Base-by-base conservation (phyloP, 805 yeast genomes). In the Ogataea neopini region DNA sequence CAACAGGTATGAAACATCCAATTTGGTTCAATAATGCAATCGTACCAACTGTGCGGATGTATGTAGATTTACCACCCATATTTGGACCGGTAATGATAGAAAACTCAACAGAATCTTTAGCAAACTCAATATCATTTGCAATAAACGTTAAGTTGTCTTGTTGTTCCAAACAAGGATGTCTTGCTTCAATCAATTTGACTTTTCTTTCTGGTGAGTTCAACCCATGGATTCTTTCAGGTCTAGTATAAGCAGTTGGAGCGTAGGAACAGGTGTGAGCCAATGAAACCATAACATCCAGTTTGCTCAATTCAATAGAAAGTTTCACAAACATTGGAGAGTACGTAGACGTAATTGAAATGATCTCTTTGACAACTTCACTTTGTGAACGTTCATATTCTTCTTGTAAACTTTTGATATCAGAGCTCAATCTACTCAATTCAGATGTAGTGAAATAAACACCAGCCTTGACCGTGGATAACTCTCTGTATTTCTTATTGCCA, bases 11-110 rank as follows among this genome's bases (percentile, higher is more conserved):
- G 61, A 85, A 91, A 49, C 94, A 85, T 1, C 97, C 97, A 17
- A 89, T 79, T 64, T 91, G 97, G 22, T 88, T 87, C 87, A 91
- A 76, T 40, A 91, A 69, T 2, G 94, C 84, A 46, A 90, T 84
- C 1, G 86, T 94, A 10, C 97, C 97, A 40, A 88, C 75, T 59
- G 91, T 96, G 53, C 97, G 76, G 42, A 91, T 89, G 64, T 87
- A 91, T 0, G 97, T 91, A 0, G 96, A 89, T 65, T 91, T 91
- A 62, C 97, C 97, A 52, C 97, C 97, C 97, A 91, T 91, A 63
- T 91, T 91, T 30, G 97, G 97, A 28, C 97, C 97, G 0, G 97
- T 91, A 20, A 94, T 88, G 17, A 94, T 86, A 6, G 81, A 73
- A 59, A 94, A 92, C 49, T 88, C 90, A 11, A 80, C 72, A 3